These are phyloP conservation scores for Sphaerosporella brunnea DNA, from an alignment of 495 filamentous ascomycete species.

Conservation along the genomic window DNA sequence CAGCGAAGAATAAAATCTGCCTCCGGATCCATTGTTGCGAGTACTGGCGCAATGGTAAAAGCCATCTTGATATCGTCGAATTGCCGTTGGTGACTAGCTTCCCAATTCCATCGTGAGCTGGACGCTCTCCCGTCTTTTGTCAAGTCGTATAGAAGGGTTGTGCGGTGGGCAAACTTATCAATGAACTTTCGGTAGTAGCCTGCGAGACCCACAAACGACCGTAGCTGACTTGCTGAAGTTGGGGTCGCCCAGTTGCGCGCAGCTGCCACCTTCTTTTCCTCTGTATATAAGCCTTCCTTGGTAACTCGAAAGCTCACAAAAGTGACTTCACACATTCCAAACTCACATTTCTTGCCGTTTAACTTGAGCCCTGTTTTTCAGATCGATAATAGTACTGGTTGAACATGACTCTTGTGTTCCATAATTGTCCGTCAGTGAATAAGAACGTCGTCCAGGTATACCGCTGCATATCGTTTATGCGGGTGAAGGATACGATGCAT, in stretches of 20 bases:
- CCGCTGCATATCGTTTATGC: conserved; percentile 10
- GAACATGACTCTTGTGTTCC: conserved; percentile 12
- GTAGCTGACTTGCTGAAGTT: not conserved
- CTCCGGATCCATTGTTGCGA: not conserved
- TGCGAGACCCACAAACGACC: not conserved
- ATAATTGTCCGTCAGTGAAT: conserved; percentile 16
- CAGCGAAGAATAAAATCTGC: not conserved
- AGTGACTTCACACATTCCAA: conserved; percentile 21
- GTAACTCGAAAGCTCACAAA: conserved; percentile 26
- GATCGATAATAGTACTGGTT: conserved; percentile 8
- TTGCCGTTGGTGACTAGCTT: not conserved
- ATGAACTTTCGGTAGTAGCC: not conserved
- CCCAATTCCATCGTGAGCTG: no score
- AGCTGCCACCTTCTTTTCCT: not conserved
- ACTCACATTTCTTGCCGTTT: conserved; percentile 26
- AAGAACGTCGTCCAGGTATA: conserved; percentile 26
- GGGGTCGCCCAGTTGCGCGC: not conserved
- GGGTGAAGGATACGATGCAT: not conserved
- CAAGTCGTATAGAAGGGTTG: not conserved
- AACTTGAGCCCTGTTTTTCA: conserved; percentile 10
- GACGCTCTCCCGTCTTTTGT: not conserved
- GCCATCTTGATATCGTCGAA: not conserved
- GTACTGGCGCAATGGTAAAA: not conserved
- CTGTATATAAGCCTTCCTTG: not conserved
- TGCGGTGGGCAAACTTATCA: not conserved